Base-by-base conservation (phyloP, 2,329 filamentous ascomycete genomes). In the Tolypocladium endophyticum region DNA sequence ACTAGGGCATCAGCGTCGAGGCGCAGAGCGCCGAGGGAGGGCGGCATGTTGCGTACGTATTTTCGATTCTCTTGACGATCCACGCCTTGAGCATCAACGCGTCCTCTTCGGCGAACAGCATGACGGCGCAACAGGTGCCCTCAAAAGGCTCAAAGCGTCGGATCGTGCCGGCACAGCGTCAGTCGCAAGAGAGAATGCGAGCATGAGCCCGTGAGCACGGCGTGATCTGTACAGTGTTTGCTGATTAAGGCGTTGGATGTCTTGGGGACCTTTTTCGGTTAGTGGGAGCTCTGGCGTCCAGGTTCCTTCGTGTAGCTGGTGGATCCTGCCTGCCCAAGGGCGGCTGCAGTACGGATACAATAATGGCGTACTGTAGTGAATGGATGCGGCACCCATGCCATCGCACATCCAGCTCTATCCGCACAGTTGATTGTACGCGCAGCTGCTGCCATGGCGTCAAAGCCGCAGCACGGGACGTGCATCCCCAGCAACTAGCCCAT, bases 21-120 rank as follows among this genome's bases (percentile, higher is more conserved):
- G 47, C 58, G 16, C 36, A 16, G 12, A 14, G 45, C 7, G 18
- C 14, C n/a, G 25, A 8, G 35, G 12, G n/a, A 11, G 43, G 38
- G 18, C 18, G 3, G n/a, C 30, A 18, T 14, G 45, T 55, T 60
- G 76, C 86, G 58, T 74, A 89, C 87, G 87, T 89, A 69, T 88
- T 85, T 70, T 90, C 88, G 58, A 92, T 82, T 63, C 88, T 84
- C 74, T 87, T 87, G 63, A 92, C 84, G 63, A 92, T 85, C 89
- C 89, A 93, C 61, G 81, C 79, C 77, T 90, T 92, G 59, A 94
- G 79, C 62, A 82, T 74, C 59, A 81, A 76, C 72, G 80, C 77
- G 72, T 88, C 83, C 66, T 81, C 79, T 68, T 87, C 84, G 53
- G 80, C 73, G 67, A 87, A 87, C 65, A 87, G 69, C 84, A 87